Percentiles rank a stretch among this genome's conserved stretches.
Conservation (phyloP, 169 alveolate genomes). For the Plasmodium gallinaceum region DNA sequence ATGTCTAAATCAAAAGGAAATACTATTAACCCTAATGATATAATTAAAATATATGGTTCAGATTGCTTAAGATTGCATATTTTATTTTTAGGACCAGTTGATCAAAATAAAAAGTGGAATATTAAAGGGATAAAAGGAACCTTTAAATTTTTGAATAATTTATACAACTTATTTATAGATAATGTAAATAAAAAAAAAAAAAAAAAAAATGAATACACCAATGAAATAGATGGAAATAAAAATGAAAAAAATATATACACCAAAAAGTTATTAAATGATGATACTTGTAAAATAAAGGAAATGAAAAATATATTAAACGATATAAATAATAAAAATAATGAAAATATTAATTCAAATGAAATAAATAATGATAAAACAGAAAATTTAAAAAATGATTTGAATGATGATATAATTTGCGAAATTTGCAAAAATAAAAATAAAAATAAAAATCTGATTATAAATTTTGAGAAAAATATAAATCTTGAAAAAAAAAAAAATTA, state of each 20-base stretch:
- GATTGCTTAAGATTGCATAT: constrained; percentile 90
- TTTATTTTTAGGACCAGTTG: constrained; percentile 91
- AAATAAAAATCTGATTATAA: constrained; percentile 19
- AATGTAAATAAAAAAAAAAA: not conserved
- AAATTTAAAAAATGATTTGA: not conserved
- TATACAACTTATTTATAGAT: constrained; percentile 56
- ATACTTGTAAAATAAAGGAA: not conserved
- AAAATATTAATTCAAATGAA: not conserved
- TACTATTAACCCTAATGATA: constrained; percentile 86
- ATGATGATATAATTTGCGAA: constrained; percentile 20
- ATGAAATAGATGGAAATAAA: not conserved
- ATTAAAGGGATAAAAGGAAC: constrained; percentile 81
- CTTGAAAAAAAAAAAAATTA: not conserved
- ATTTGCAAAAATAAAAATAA: constrained; percentile 10
- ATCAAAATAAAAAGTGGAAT: constrained; percentile 86
- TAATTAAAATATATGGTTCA: constrained; percentile 86
- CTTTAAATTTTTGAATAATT: constrained; percentile 67
- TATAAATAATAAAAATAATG: not conserved
- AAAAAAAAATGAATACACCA: not conserved
- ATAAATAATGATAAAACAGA: not conserved
- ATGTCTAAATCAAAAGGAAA: constrained; percentile 92
- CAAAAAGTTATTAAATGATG: not conserved
- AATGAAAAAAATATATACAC: not conserved
- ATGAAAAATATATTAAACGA: not conserved
- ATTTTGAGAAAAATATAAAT: constrained; percentile 14